A percentile compares a stretch with the other conserved stretches of the same genome.
Conservation (phyloP, 495 filamentous ascomycete species). For the Filosporella fistucella region DNA sequence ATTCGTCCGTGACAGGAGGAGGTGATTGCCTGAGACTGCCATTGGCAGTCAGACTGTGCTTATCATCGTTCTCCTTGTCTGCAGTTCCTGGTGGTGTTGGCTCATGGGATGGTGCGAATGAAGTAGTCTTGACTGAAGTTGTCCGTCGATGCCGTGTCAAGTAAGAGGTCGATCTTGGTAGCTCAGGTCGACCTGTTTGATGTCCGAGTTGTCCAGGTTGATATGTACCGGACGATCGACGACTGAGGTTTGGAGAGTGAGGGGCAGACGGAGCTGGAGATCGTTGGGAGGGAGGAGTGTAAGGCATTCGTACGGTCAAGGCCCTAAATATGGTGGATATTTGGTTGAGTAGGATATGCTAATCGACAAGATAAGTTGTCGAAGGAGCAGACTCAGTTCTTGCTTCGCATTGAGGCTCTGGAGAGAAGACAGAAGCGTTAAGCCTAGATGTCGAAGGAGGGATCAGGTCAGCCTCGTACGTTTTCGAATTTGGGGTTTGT, state of each 20-base stretch:
- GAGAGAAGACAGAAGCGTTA: not conserved
- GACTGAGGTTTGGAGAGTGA: constrained; percentile 57
- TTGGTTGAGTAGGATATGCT: constrained; percentile 2
- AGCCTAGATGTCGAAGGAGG: constrained; percentile 8
- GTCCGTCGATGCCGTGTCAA: constrained; percentile 51
- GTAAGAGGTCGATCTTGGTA: constrained; percentile 75
- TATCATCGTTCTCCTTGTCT: constrained; percentile 44
- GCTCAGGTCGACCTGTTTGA: constrained; percentile 41
- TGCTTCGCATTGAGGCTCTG: constrained; percentile 14
- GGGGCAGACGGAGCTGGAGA: constrained; percentile 71
- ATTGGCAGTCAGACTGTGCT: constrained; percentile 25
- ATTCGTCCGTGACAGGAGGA: constrained; percentile 64
- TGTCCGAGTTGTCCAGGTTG: constrained; percentile 28
- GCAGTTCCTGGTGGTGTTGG: constrained; percentile 36
- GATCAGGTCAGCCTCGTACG: constrained; percentile 8
- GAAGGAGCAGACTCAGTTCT: constrained; percentile 12
- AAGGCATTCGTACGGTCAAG: constrained; percentile 64
- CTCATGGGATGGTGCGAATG: constrained; percentile 32
- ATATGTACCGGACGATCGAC: constrained; percentile 52
- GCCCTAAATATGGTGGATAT: not conserved
- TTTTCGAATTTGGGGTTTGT: no score
- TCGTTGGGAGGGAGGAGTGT: constrained; percentile 81
- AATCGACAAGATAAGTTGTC: constrained; percentile 4
- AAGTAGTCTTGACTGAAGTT: constrained; percentile 22
- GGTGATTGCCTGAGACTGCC: constrained; percentile 72